phyloP scores from a whole-genome alignment of 2,329 filamentous ascomycete species.

The Escovopsis weberi region DNA sequence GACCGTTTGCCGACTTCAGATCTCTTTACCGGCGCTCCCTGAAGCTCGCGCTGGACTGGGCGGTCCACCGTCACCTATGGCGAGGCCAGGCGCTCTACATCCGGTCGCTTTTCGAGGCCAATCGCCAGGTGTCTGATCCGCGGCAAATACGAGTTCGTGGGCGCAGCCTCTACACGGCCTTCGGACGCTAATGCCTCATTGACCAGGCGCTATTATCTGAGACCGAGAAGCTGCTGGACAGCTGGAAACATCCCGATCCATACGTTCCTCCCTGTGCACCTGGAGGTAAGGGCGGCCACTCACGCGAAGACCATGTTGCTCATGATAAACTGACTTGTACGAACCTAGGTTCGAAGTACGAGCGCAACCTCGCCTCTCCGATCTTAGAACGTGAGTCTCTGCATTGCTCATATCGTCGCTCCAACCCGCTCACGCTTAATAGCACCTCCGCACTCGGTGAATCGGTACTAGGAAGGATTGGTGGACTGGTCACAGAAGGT shows the following conservation, averaged over 20 bases:
- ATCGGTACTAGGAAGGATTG: too few relatives aligned
- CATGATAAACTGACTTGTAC: constrained; percentile 5
- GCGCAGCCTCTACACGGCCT: neutral
- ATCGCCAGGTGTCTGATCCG: constrained; percentile 70
- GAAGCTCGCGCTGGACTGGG: constrained; percentile 91
- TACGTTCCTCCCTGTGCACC: constrained; percentile 82
- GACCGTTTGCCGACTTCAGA: constrained; percentile 20
- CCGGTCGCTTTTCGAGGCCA: constrained; percentile 86
- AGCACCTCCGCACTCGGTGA: constrained; percentile 5
- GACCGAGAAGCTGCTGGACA: constrained; percentile 74
- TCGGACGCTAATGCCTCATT: neutral
- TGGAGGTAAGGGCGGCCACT: constrained; percentile 47
- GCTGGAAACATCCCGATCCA: constrained; percentile 96
- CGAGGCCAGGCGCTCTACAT: constrained; percentile 94
- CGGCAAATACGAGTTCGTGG: constrained; percentile 67
- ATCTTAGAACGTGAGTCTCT: constrained; percentile 61
- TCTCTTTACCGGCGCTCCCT: constrained; percentile 83
- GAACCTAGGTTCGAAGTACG: constrained; percentile 73
- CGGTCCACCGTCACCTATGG: constrained; percentile 85
- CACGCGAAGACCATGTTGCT: neutral
- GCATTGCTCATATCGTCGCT: neutral
- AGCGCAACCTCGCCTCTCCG: constrained; percentile 75
- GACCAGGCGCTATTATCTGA: constrained; percentile 66
- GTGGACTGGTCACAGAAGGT: too few relatives aligned
- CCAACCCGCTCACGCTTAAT: constrained; percentile 1